A percentile compares a stretch with the other conserved stretches of the same genome.
phyloP scores from a whole-genome alignment of 2,329 filamentous ascomycete genomes.

The Aspergillus carbonarius region DNA sequence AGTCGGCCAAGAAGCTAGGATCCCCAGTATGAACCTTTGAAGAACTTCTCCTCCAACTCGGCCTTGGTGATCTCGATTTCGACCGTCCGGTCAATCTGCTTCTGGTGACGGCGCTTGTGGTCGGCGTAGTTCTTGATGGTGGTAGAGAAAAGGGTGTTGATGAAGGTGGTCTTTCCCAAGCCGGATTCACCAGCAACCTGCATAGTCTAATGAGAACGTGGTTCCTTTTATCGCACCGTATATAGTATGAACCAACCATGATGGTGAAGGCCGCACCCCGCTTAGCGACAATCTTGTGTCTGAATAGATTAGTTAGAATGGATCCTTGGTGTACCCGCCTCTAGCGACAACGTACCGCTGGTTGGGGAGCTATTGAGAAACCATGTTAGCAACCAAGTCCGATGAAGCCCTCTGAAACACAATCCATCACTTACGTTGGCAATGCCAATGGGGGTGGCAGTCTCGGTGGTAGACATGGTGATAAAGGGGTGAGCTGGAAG shows the following conservation, averaged over 20 bases:
- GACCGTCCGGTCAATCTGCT: constrained; percentile 99
- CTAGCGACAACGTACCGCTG: constrained; percentile 57
- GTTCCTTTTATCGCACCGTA: not conserved
- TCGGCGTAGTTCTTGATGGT: constrained; percentile 99
- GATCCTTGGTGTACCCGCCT: not conserved
- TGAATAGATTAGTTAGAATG: constrained; percentile 30
- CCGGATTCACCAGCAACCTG: constrained; percentile 98
- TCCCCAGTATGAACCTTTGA: constrained; percentile 72
- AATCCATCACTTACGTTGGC: constrained; percentile 60
- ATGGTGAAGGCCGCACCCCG: constrained; percentile 98
- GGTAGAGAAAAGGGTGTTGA: constrained; percentile 99
- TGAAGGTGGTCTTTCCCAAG: constrained; percentile 98
- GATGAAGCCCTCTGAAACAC: not conserved
- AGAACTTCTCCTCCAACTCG: constrained; percentile 99
- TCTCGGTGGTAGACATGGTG: constrained; percentile 60
- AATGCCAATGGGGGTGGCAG: constrained; percentile 69
- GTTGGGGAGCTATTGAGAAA: constrained; percentile 59
- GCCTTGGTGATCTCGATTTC: constrained; percentile 99
- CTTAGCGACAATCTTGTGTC: constrained; percentile 72
- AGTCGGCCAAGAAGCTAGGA: not conserved
- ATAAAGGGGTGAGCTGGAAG: constrained; percentile 21
- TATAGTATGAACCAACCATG: constrained; percentile 66
- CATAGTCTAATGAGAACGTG: constrained; percentile 25
- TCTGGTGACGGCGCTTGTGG: constrained; percentile 98
- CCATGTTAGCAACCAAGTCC: constrained; percentile 26